Evolutionary conservation across 139 green algal genomes (phyloP).

Genomic region (Spirogloea muscicola): DNA sequence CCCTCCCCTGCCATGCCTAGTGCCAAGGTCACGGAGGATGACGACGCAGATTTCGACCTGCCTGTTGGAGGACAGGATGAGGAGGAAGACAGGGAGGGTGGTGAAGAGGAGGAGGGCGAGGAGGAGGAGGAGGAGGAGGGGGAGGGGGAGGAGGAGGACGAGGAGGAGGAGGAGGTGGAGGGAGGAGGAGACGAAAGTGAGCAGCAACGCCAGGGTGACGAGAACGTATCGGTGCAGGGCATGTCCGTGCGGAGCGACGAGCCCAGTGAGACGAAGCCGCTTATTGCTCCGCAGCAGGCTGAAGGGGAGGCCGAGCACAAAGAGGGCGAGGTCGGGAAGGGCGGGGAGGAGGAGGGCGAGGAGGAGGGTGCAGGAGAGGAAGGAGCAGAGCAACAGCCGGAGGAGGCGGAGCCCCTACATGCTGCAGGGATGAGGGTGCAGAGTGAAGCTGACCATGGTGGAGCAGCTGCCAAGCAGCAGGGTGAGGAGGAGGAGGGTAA

Average conservation of each 20-base stretch:
- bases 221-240: neutral
- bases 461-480: neutral
- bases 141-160: conserved; percentile 30
- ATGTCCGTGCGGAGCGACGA: too few relatives aligned
- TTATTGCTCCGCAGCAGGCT: conserved; percentile 16
- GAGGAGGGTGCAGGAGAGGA: conserved; percentile 1
- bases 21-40: conserved; percentile 17
- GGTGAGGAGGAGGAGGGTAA: neutral
- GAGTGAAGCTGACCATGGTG: neutral
- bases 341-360: conserved; percentile 16
- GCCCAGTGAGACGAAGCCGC: conserved; percentile 10
- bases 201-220: neutral
- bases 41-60: neutral
- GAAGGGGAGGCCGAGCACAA: conserved; percentile 20
- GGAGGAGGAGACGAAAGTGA: conserved; percentile 16
- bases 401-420: neutral
- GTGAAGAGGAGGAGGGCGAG: conserved; percentile 24
- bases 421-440: neutral
- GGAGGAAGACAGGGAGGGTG: conserved; percentile 13
- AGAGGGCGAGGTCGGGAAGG: conserved; percentile 25
- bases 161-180: conserved; percentile 20
- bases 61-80: neutral
- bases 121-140: conserved; percentile 25
- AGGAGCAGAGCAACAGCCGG: neutral
- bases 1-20: too few relatives aligned